Percentiles rank a stretch among this genome's conserved stretches.
Conservation (phyloP, 805 yeast species). For the Nematodospora valgi region DNA sequence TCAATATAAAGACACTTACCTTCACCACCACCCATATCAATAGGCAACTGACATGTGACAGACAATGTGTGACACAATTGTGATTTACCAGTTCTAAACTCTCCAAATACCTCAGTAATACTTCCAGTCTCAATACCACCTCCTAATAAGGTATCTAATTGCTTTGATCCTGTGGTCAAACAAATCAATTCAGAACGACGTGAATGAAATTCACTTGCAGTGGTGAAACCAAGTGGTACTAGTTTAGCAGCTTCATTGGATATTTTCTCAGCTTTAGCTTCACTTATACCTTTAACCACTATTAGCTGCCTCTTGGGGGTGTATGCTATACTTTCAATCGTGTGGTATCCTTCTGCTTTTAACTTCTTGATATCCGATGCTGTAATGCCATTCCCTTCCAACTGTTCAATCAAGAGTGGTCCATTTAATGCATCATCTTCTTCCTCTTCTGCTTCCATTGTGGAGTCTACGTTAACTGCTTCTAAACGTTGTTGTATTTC, state of each 20-base stretch:
- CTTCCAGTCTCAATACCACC: conserved; percentile 98
- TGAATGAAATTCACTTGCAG: conserved; percentile 91
- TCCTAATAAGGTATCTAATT: conserved; percentile 85
- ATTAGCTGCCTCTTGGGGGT: conserved; percentile 80
- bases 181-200: conserved; percentile 89
- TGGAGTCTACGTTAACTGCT: too few species aligned
- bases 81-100: conserved; percentile 95
- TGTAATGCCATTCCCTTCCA: conserved; percentile 83
- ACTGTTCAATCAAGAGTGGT: conserved; percentile 41
- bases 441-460: too few species aligned
- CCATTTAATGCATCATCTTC: conserved; percentile 40
- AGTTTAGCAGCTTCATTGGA: conserved; percentile 77
- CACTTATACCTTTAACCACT: conserved; percentile 87
- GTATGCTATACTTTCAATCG: conserved; percentile 90
- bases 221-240: conserved; percentile 96
- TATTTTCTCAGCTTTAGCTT: conserved; percentile 87
- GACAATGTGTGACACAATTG: conserved; percentile 96
- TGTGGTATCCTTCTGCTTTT: conserved; percentile 78
- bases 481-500: too few species aligned
- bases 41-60: conserved; percentile 93
- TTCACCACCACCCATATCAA: conserved; percentile 98
- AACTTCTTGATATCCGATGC: conserved; percentile 74
- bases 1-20: conserved; percentile 95
- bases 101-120: conserved; percentile 94
- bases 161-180: conserved; percentile 92